Conservation (phyloP, 1,284 basidiomycete species). For the Apiotrichum brassicae region DNA sequence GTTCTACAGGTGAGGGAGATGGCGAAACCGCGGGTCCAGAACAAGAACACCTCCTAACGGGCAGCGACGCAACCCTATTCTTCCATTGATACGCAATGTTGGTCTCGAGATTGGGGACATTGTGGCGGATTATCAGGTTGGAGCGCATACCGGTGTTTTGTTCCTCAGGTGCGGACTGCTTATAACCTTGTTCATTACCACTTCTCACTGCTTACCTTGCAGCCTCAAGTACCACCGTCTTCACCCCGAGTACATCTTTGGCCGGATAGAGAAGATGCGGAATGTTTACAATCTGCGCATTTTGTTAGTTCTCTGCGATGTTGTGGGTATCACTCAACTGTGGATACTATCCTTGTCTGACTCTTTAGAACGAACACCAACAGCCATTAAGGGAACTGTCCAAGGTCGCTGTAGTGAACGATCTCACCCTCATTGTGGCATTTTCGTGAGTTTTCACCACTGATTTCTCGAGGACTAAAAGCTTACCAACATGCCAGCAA, state of each 20-base stretch:
- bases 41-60: background rate
- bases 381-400: conserved; percentile 87
- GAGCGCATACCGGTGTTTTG: conserved; percentile 84
- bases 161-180: conserved; percentile 81
- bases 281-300: conserved; percentile 76
- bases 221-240: conserved; percentile 92
- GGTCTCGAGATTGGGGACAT: conserved; percentile 95
- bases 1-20: conserved; percentile 53
- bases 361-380: conserved; percentile 69
- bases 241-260: conserved; percentile 94
- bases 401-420: conserved; percentile 86
- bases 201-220: background rate
- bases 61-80: conserved; percentile 80
- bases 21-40: background rate
- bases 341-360: background rate
- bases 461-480: too few relatives aligned
- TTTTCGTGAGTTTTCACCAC: conserved; percentile 86
- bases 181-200: too few relatives aligned
- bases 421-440: conserved; percentile 82
- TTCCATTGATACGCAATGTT: conserved; percentile 77
- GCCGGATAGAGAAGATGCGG: conserved; percentile 78
- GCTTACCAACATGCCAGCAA: conserved; percentile 51
- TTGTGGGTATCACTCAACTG: conserved; percentile 54
- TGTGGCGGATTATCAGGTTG: conserved; percentile 89
- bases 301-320: conserved; percentile 85